A percentile compares a stretch with the other conserved stretches of the same genome.
Evolutionary conservation across 2,329 filamentous ascomycete genomes (phyloP).

Genomic region (Calonectria honghensis): DNA sequence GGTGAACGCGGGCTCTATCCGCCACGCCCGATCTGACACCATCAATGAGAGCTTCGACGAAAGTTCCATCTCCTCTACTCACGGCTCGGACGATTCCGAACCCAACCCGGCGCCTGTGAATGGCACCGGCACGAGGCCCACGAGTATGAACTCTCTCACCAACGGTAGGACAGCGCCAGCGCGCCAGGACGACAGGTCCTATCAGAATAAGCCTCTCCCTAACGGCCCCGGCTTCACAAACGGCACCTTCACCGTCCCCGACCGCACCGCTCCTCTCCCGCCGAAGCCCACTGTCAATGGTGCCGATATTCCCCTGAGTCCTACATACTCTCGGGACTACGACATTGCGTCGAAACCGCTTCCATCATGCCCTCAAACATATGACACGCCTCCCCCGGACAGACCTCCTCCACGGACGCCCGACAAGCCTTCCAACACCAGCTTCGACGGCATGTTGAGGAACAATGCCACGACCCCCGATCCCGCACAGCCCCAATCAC

Average conservation of each 20-base stretch:
- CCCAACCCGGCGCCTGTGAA: slow-evolving; percentile 64
- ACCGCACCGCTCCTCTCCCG: slow-evolving; percentile 55
- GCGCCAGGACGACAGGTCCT: slow-evolving; percentile 54
- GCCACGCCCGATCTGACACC: slow-evolving; percentile 66
- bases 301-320: slow-evolving; percentile 34
- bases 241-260: slow-evolving; percentile 33
- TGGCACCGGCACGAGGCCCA: slow-evolving; percentile 65
- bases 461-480: slow-evolving; percentile 51
- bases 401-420: slow-evolving; percentile 11
- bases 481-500: slow-evolving; percentile 52
- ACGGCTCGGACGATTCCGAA: slow-evolving; percentile 72
- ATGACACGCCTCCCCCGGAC: slow-evolving; percentile 36
- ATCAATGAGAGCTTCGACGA: slow-evolving; percentile 74
- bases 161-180: slow-evolving; percentile 69
- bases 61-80: slow-evolving; percentile 71
- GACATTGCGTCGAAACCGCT: slow-evolving; percentile 50
- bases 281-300: slow-evolving; percentile 49
- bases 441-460: slow-evolving; percentile 41
- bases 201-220: slow-evolving; percentile 49
- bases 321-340: slow-evolving; percentile 42
- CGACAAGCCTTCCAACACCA: slow-evolving; percentile 45
- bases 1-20: slow-evolving; percentile 61
- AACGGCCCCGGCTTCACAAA: slow-evolving; percentile 56
- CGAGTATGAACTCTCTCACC: slow-evolving; percentile 76
- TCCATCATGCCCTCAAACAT: slow-evolving; percentile 46